Evolutionary conservation across 305 asterid species (phyloP), one percentile per base, ranked within the genome.

Genomic region (Fraxinus xanthoxyloides): DNA sequence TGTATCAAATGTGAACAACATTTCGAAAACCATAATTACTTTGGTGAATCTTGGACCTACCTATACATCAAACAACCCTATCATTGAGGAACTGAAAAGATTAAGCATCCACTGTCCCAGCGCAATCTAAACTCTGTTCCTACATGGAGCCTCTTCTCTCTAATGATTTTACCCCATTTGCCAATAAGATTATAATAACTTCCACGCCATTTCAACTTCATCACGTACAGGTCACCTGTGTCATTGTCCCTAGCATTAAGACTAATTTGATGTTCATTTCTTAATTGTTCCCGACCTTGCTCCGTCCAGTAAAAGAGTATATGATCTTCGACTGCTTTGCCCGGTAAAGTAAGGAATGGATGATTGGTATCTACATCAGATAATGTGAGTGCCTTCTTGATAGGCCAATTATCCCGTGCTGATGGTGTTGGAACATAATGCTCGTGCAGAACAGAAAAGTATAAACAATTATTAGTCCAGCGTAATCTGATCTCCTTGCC

Each of bases 291-390:
- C 48, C 90, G 86, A 63, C 88, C 90, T 81, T 88, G 91, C 48
- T 85, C 81, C 21, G 87, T 80, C 90, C 90, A 88, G 81, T 83
- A 88, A 82, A 87, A 88, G 31, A 88, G 90, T 67, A 87, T 85
- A 72, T 88, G 87, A 83, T 88, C 91, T 63, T 88, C 91, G 26
- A 88, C 89, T 19, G 91, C 90, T 46, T 88, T 88, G 19, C 91
- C 91, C 4, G 91, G 90, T 72, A 88, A 87, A 75, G 91, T 88
- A 84, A 88, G 91, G 82, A 88, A 88, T 32, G 91, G 91, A 84
- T 88, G 91, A 85, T 82, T 88, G 46, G 86, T 87, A 79, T 88
- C 90, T 72, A 88, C 91, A 78, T 88, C 91, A 67, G 91, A 88
- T 79, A 82, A 85, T 26, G 91, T 88, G 38, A 88, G 90, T 31